A percentile compares a stretch with the other conserved stretches of the same genome.
phyloP scores from a whole-genome alignment of 305 asterid genomes.

The Fraxinus greggii region DNA sequence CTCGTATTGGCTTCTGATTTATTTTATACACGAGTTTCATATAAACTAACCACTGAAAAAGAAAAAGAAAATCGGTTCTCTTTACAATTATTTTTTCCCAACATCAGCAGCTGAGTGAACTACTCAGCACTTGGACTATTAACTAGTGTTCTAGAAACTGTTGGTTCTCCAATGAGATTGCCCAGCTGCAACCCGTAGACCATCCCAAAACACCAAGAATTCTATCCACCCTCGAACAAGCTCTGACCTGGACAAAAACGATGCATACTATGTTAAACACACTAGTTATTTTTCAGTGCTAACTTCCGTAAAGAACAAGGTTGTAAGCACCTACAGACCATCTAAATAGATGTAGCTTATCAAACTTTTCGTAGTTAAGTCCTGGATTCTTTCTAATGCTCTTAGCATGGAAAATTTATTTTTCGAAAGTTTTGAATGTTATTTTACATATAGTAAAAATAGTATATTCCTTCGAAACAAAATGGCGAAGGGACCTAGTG shows the following conservation, averaged over 20 bases:
- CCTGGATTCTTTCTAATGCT: neutral
- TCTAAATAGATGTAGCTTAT: neutral
- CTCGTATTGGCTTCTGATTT: conserved; percentile 30
- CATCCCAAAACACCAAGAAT: conserved; percentile 83
- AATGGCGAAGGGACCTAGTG: neutral
- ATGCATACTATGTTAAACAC: neutral
- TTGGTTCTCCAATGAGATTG: conserved; percentile 48
- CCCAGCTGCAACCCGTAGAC: conserved; percentile 95
- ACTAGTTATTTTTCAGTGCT: too few species aligned
- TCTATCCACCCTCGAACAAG: conserved; percentile 67
- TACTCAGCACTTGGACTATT: conserved; percentile 21
- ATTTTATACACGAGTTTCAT: conserved; percentile 26
- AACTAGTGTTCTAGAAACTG: conserved; percentile 58
- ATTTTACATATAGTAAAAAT: neutral
- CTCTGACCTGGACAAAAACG: conserved; percentile 44
- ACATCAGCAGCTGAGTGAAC: conserved; percentile 35
- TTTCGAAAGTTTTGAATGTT: neutral
- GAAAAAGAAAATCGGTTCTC: conserved; percentile 25
- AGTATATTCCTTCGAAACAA: neutral
- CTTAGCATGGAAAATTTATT: neutral
- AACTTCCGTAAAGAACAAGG: conserved; percentile 11
- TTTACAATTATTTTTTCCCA: conserved; percentile 47
- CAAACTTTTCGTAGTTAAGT: neutral
- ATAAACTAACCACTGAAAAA: conserved; percentile 8
- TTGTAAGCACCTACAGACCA: neutral